A percentile compares a stretch with the other conserved stretches of the same genome.
Evolutionary conservation across 257 asterid species (phyloP).

Genomic region (Thymus quinquecostatus): DNA sequence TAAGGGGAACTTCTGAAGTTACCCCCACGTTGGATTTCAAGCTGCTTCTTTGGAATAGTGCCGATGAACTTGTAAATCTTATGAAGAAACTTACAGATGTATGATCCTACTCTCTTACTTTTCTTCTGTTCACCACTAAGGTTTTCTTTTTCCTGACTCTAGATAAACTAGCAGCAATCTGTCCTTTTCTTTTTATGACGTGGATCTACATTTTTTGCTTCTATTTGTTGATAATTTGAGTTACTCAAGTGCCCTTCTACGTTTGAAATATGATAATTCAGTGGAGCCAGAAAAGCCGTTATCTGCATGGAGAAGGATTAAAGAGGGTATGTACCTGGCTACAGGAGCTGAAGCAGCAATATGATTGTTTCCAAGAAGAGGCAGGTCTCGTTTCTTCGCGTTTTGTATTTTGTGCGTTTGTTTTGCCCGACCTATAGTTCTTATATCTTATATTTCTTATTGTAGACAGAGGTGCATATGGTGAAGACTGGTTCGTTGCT

Average conservation of each 20-base stretch:
- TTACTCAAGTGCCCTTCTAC: neutral
- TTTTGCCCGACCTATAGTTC: constrained; percentile 21
- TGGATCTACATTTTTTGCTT: constrained; percentile 16
- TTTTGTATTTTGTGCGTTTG: constrained; percentile 16
- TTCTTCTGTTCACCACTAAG: neutral
- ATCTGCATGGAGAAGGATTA: constrained; percentile 82
- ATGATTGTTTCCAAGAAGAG: constrained; percentile 53
- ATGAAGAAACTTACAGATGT: constrained; percentile 76
- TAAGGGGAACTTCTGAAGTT: constrained; percentile 46
- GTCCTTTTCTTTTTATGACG: constrained; percentile 2
- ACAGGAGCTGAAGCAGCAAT: constrained; percentile 54
- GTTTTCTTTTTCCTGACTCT: neutral
- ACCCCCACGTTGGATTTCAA: constrained; percentile 54
- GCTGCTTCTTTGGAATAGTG: constrained; percentile 75
- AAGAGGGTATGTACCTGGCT: constrained; percentile 81
- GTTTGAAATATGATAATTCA: constrained; percentile 29
- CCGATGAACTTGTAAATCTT: constrained; percentile 62
- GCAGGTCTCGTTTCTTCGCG: constrained; percentile 54
- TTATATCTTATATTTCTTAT: constrained; percentile 33
- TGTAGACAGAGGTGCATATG: constrained; percentile 58
- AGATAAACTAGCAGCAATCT: neutral
- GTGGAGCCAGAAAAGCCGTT: constrained; percentile 94
- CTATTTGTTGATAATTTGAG: constrained; percentile 13
- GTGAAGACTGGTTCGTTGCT: constrained; percentile 71
- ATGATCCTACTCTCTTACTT: constrained; percentile 36